Conservation (phyloP, 2,329 filamentous ascomycete species). For the Geosmithia putterillii region DNA sequence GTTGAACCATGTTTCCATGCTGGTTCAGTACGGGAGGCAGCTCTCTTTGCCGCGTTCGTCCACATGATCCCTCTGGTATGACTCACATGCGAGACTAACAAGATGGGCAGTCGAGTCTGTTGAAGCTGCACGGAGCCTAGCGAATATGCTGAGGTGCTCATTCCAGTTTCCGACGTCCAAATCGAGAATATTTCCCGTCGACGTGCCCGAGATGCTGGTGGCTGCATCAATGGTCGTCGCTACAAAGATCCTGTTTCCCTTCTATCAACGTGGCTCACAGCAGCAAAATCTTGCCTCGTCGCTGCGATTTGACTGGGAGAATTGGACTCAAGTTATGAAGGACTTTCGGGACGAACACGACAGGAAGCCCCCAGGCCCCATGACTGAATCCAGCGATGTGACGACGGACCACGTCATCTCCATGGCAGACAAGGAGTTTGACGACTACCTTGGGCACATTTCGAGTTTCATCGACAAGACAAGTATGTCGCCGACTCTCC, state of each 20-base stretch:
- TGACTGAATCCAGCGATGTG: conserved; percentile 28
- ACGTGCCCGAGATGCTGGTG: conserved; percentile 65
- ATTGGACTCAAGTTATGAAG: conserved; percentile 37
- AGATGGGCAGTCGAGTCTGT: conserved; percentile 39
- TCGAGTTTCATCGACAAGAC: conserved; percentile 17
- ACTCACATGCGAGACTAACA: conserved; percentile 10
- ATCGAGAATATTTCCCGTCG: conserved; percentile 31
- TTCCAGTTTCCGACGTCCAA: conserved; percentile 36
- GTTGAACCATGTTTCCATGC: conserved; percentile 55
- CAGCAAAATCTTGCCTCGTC: conserved; percentile 13
- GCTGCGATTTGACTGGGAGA: conserved; percentile 51
- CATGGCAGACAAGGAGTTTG: conserved; percentile 48
- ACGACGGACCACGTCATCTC: conserved; percentile 48
- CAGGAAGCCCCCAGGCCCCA: neutral
- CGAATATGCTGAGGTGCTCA: conserved; percentile 34
- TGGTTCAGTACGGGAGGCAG: conserved; percentile 58
- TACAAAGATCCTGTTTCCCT: conserved; percentile 68
- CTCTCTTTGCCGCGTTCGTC: conserved; percentile 40
- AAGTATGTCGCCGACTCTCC: conserved; percentile 12
- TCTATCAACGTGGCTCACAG: conserved; percentile 39
- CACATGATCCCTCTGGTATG: neutral
- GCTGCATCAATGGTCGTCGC: conserved; percentile 60
- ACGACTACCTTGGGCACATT: conserved; percentile 47
- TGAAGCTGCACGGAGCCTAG: conserved; percentile 29
- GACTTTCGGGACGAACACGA: neutral